These are phyloP conservation scores for Chaetomium strumarium DNA, from an alignment of 2,329 filamentous ascomycete genomes.

Conservation along the genomic window DNA sequence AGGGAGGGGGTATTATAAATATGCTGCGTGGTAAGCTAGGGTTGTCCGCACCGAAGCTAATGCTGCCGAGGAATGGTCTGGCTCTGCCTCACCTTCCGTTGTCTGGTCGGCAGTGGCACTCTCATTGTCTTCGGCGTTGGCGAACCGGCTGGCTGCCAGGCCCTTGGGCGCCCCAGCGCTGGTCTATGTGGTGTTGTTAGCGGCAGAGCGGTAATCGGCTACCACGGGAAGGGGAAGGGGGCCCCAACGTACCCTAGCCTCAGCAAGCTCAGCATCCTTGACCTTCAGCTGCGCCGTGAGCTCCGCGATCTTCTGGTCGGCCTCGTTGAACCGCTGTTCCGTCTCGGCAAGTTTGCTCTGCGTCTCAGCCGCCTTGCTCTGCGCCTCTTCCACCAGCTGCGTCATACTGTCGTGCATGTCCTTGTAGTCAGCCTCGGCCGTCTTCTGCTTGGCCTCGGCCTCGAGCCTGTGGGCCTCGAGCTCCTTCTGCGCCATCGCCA, in stretches of 20 bases:
- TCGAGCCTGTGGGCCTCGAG: constrained; percentile 48
- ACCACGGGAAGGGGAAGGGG: constrained; percentile 9
- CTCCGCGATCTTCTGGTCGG: constrained; percentile 45
- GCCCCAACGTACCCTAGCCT: constrained; percentile 48
- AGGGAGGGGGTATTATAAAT: constrained; percentile 23
- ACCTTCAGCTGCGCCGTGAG: constrained; percentile 53
- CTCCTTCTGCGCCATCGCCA: constrained; percentile 46
- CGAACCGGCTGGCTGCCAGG: constrained; percentile 50
- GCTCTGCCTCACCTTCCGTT: constrained; percentile 54
- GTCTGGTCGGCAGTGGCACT: constrained; percentile 31
- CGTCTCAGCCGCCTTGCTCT: constrained; percentile 39
- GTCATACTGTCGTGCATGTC: constrained; percentile 60
- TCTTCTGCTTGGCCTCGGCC: constrained; percentile 47
- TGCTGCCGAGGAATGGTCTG: constrained; percentile 58
- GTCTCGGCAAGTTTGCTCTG: constrained; percentile 33
- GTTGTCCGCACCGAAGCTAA: constrained; percentile 60
- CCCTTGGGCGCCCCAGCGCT: constrained; percentile 43
- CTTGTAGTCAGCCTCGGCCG: constrained; percentile 53
- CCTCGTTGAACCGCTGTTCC: constrained; percentile 42
- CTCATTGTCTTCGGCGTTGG: constrained; percentile 32
- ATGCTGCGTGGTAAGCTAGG: constrained; percentile 34
- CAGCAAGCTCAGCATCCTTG: constrained; percentile 58
- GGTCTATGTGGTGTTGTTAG: constrained; percentile 34
- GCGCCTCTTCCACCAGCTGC: constrained; percentile 53
- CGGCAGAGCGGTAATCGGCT: neutral